Conservation (phyloP, 108 stramenopile species). For the Nannochloropsis salina region DNA sequence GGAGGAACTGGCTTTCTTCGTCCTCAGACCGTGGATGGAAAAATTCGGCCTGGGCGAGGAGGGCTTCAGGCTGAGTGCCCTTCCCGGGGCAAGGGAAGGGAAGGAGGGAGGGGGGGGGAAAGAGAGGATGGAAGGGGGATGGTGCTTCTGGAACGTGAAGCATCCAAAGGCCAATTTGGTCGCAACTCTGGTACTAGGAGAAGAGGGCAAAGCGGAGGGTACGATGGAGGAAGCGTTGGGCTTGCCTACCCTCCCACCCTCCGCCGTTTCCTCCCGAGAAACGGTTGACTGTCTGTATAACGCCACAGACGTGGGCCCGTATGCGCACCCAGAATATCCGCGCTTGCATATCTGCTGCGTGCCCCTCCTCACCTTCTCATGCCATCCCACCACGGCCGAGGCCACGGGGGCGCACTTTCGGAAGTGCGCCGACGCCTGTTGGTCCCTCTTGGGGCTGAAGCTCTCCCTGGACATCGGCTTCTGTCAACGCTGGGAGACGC, state of each 20-base stretch:
- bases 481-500: not conserved
- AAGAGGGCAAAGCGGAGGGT: not conserved
- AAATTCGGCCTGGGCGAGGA: not conserved
- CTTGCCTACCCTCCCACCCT: not conserved
- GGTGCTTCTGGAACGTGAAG: not conserved
- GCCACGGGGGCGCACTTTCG: not conserved
- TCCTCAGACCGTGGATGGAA: not conserved
- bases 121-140: not conserved
- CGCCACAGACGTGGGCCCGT: not conserved
- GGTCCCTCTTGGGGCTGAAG: not conserved
- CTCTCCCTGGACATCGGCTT: not conserved
- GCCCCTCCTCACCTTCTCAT: not conserved
- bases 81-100: not conserved
- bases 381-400: not conserved
- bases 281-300: not conserved
- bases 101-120: not conserved
- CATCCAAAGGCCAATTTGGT: not conserved
- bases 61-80: not conserved
- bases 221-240: not conserved
- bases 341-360: not conserved
- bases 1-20: conserved; percentile 17
- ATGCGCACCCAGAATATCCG: not conserved
- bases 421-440: not conserved
- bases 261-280: not conserved
- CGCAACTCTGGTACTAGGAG: not conserved